phyloP scores from a whole-genome alignment of 495 filamentous ascomycete genomes.

The Penicillium lagena region DNA sequence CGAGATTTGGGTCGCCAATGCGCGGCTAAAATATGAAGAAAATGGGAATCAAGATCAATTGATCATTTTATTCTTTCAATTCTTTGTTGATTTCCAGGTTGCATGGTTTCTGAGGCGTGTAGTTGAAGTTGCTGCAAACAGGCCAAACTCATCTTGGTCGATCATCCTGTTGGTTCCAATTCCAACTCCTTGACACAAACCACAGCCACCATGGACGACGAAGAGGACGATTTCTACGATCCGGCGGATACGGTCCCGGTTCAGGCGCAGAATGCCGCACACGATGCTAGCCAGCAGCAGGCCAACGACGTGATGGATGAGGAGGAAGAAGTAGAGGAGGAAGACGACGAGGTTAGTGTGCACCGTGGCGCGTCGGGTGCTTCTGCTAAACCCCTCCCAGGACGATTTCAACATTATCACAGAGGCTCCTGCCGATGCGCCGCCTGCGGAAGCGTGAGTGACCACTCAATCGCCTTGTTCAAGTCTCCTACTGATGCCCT shows the following conservation, averaged over 20 bases:
- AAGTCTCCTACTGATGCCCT: conserved; percentile 6
- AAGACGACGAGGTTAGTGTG: conserved; percentile 50
- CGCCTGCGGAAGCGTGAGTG: conserved; percentile 54
- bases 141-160: conserved; percentile 20
- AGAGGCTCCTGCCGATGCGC: conserved; percentile 70
- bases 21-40: not conserved
- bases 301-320: conserved; percentile 60
- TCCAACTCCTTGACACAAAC: conserved; percentile 2
- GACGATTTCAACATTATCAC: conserved; percentile 96
- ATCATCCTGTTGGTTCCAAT: conserved; percentile 9
- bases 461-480: not conserved
- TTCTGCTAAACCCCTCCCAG: conserved; percentile 5
- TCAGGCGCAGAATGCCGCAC: conserved; percentile 19
- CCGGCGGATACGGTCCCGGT: conserved; percentile 36
- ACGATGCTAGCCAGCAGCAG: conserved; percentile 27
- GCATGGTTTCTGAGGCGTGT: no score
- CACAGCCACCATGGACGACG: conserved; percentile 37
- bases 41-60: no score
- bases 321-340: conserved; percentile 69
- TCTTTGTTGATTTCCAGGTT: no score
- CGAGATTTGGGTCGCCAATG: not conserved
- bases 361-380: conserved; percentile 4
- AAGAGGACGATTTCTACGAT: conserved; percentile 51
- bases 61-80: no score
- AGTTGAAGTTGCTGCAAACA: conserved; percentile 22